These are phyloP conservation scores for Leptographium wingfieldii DNA, from an alignment of 2,329 filamentous ascomycete species.

Conservation along the genomic window DNA sequence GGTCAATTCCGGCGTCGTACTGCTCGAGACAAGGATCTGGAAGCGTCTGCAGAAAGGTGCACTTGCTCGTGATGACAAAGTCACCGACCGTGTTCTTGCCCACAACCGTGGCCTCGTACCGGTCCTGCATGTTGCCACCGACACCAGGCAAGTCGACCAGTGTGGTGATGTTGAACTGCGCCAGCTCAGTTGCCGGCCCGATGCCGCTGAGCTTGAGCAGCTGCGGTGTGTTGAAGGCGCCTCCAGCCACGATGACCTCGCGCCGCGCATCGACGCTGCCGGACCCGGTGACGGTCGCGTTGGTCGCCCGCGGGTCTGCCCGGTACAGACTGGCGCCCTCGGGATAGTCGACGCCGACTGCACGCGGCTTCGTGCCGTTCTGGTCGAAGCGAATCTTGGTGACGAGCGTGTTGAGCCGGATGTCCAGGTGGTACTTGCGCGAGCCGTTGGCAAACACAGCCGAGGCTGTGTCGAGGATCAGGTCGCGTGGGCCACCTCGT, in stretches of 20 bases:
- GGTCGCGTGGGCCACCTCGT: constrained; percentile 35
- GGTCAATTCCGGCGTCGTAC: constrained; percentile 1
- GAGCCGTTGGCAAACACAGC: constrained; percentile 24
- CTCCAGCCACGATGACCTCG: constrained; percentile 21
- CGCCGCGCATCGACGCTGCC: constrained; percentile 8
- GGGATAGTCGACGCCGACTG: constrained; percentile 30
- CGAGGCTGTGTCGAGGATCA: constrained; percentile 24
- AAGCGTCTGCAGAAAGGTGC: constrained; percentile 1
- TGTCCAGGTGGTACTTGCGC: constrained; percentile 32
- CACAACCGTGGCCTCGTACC: constrained; percentile 19
- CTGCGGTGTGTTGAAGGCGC: constrained; percentile 40
- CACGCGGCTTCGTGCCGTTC: constrained; percentile 13
- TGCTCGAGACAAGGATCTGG: neutral
- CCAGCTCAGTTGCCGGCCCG: constrained; percentile 19
- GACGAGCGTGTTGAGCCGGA: constrained; percentile 22
- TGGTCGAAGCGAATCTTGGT: constrained; percentile 25
- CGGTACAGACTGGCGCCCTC: constrained; percentile 27
- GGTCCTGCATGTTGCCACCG: constrained; percentile 36
- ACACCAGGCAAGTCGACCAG: constrained; percentile 35
- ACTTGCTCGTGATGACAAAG: constrained; percentile 1
- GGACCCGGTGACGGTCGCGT: constrained; percentile 13
- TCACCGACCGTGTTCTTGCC: constrained; percentile 1
- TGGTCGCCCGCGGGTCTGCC: constrained; percentile 26
- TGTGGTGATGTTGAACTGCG: constrained; percentile 13
- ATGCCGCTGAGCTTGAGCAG: constrained; percentile 40